A percentile compares a stretch with the other conserved stretches of the same genome.
These are phyloP conservation scores for Leptographium flavum DNA, from an alignment of 2,329 filamentous ascomycete species.

Conservation along the genomic window DNA sequence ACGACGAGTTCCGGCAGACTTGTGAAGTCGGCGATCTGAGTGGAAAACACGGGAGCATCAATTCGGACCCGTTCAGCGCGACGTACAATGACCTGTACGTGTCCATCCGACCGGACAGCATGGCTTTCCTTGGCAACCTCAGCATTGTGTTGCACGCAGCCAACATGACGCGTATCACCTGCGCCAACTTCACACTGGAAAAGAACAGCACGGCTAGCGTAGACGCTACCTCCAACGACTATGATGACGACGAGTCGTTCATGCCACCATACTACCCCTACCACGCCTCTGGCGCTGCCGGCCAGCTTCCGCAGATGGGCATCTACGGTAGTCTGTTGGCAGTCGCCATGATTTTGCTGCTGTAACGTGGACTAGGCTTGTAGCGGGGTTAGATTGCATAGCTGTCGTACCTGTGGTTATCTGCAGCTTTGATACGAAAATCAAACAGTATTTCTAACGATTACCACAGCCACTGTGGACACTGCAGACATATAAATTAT, in stretches of 20 bases:
- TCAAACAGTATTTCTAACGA: no score
- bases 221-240: no score
- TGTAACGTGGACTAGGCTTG: no score
- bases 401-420: no score
- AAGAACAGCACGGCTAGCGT: background rate
- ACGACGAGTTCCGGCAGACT: slow-evolving; percentile 38
- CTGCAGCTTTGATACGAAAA: no score
- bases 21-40: slow-evolving; percentile 67
- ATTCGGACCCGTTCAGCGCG: slow-evolving; percentile 30
- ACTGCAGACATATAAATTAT: no score
- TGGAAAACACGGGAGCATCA: slow-evolving; percentile 57
- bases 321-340: background rate
- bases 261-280: no score
- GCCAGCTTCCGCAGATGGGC: background rate
- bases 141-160: slow-evolving; percentile 50
- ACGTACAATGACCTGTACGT: slow-evolving; percentile 42
- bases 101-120: slow-evolving; percentile 34
- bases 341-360: background rate
- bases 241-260: no score
- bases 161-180: slow-evolving; percentile 50
- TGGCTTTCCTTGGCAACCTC: slow-evolving; percentile 49
- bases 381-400: no score
- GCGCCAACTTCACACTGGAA: slow-evolving; percentile 41
- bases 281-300: background rate
- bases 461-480: no score